A percentile compares a stretch with the other conserved stretches of the same genome.
phyloP scores from a whole-genome alignment of 1,139 yeast genomes.

The Candida gigantensis region DNA sequence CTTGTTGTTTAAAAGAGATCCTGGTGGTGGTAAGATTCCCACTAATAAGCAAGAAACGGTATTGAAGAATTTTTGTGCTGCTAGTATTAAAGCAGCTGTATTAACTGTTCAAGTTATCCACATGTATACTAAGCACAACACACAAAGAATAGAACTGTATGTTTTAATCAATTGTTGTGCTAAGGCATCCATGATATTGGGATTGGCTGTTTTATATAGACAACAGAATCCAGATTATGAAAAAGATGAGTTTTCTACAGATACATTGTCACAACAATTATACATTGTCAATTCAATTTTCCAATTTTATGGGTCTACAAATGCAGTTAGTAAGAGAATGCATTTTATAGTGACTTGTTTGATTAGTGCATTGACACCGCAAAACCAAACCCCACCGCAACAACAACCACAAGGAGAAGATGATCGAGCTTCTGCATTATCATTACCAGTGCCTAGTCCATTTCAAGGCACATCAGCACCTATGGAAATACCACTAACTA shows the following conservation, averaged over 20 bases:
- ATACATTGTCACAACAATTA: slow-evolving; percentile 13
- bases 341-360: slow-evolving; percentile 12
- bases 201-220: slow-evolving; percentile 14
- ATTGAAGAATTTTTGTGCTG: slow-evolving; percentile 17
- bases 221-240: slow-evolving; percentile 10
- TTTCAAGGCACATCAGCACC: no score
- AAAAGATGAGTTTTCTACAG: slow-evolving; percentile 12
- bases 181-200: slow-evolving; percentile 17
- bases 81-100: slow-evolving; percentile 18
- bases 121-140: slow-evolving; percentile 12
- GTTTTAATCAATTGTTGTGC: slow-evolving; percentile 15
- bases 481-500: not conserved
- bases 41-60: slow-evolving; percentile 14
- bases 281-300: slow-evolving; percentile 14
- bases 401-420: slow-evolving; percentile 12
- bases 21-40: slow-evolving; percentile 4
- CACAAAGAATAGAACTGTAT: slow-evolving; percentile 17
- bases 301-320: slow-evolving; percentile 14
- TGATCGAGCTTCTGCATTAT: slow-evolving; percentile 2
- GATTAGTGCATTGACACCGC: slow-evolving; percentile 13
- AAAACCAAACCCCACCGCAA: no score
- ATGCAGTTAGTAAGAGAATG: slow-evolving; percentile 14
- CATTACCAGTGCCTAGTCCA: slow-evolving; percentile 6
- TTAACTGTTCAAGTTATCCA: slow-evolving; percentile 19
- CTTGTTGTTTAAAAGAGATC: slow-evolving; percentile 10